A percentile compares a stretch with the other conserved stretches of the same genome.
phyloP scores from a whole-genome alignment of 2,329 filamentous ascomycete species.

The Fusarium sulawesiense region DNA sequence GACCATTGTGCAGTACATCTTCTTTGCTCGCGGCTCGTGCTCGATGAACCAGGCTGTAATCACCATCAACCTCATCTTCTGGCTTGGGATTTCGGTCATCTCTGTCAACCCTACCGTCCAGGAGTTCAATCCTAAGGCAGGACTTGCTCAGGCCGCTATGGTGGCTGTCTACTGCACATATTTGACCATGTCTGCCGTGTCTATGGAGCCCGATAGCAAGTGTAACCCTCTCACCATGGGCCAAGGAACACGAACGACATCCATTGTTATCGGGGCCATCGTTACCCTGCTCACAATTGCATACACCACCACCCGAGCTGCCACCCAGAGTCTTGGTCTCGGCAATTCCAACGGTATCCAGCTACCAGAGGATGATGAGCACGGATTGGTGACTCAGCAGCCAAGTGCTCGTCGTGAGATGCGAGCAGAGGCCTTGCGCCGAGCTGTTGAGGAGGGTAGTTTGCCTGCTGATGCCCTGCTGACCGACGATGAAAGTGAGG shows the following conservation, averaged over 20 bases:
- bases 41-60: slow-evolving; percentile 98
- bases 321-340: slow-evolving; percentile 86
- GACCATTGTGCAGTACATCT: slow-evolving; percentile 97
- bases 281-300: slow-evolving; percentile 97
- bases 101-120: slow-evolving; percentile 93
- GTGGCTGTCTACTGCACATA: slow-evolving; percentile 99
- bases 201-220: slow-evolving; percentile 96
- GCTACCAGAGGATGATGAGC: slow-evolving; percentile 79
- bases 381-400: slow-evolving; percentile 89
- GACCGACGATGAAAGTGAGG: slow-evolving; percentile 75
- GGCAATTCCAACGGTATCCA: slow-evolving; percentile 63
- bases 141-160: slow-evolving; percentile 96
- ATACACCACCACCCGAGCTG: slow-evolving; percentile 96
- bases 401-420: slow-evolving; percentile 85
- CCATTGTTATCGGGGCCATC: slow-evolving; percentile 90
- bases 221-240: slow-evolving; percentile 94
- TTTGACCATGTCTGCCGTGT: slow-evolving; percentile 96
- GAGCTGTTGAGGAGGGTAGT: slow-evolving; percentile 91
- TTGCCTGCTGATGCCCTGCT: slow-evolving; percentile 91
- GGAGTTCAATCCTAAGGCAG: slow-evolving; percentile 91
- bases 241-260: slow-evolving; percentile 88
- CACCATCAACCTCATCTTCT: slow-evolving; percentile 88
- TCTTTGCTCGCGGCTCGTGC: slow-evolving; percentile 85
- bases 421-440: slow-evolving; percentile 89
- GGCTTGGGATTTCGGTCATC: slow-evolving; percentile 81